A percentile compares a stretch with the other conserved stretches of the same genome.
Conservation (phyloP, 176 grass and related monocot species). For the Hyparrhenia diplandra region DNA sequence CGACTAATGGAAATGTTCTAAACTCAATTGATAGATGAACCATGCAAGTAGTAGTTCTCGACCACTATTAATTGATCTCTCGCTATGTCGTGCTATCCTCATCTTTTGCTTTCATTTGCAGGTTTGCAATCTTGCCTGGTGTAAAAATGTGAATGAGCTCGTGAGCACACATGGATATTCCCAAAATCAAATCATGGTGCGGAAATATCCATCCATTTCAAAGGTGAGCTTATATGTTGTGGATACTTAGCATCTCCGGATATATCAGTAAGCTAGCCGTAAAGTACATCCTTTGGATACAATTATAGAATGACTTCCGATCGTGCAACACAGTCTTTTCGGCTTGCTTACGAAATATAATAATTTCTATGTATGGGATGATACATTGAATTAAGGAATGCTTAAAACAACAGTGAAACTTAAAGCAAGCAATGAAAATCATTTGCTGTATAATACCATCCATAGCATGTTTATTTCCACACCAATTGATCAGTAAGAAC, state of each 20-base stretch:
- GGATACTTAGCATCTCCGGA: background rate
- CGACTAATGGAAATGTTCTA: conserved; percentile 66
- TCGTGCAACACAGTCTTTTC: background rate
- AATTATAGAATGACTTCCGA: background rate
- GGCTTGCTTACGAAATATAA: background rate
- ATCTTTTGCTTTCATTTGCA: too few species aligned
- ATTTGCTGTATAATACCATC: too few species aligned
- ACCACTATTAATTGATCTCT: too few species aligned
- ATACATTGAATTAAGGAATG: too few species aligned
- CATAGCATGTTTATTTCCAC: too few species aligned
- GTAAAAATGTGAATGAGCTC: too few species aligned
- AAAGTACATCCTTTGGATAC: background rate
- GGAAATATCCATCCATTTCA: conserved; percentile 93
- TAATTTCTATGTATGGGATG: background rate
- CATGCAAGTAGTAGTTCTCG: too few species aligned
- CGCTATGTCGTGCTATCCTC: too few species aligned
- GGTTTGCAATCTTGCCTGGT: too few species aligned
- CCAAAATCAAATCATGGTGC: conserved; percentile 98
- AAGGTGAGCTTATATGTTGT: conserved; percentile 44
- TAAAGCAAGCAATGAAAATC: too few species aligned
- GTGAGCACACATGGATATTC: conserved; percentile 98
- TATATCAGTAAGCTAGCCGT: background rate
- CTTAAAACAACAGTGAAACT: too few species aligned
- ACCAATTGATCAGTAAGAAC: background rate
- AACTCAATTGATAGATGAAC: conserved; percentile 97